Conservation (phyloP, 1,284 basidiomycete species). For the Irpex lacteus region DNA sequence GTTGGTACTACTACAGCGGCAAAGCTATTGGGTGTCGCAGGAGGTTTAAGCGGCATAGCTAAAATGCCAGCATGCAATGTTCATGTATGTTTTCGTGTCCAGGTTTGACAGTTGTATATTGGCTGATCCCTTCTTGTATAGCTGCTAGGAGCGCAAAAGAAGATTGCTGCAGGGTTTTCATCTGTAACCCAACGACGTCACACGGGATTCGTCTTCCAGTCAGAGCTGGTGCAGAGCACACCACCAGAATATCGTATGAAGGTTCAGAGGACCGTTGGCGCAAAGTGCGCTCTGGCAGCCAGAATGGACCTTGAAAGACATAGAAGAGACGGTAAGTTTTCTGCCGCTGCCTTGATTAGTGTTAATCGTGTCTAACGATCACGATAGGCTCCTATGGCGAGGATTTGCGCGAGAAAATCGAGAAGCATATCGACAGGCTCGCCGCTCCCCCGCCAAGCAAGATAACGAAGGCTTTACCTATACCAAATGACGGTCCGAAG, state of each 20-base stretch:
- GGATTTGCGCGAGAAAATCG: slow-evolving; percentile 80
- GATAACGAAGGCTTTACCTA: slow-evolving; percentile 92
- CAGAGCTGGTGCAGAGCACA: slow-evolving; percentile 80
- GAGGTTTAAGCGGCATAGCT: slow-evolving; percentile 85
- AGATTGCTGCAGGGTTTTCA: slow-evolving; percentile 86
- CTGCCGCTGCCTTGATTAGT: neutral
- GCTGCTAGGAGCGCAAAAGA: slow-evolving; percentile 93
- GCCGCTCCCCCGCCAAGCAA: slow-evolving; percentile 94
- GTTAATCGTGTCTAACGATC: neutral
- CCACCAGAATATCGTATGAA: slow-evolving; percentile 92
- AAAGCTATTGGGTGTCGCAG: slow-evolving; percentile 96
- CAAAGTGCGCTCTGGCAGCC: slow-evolving; percentile 88
- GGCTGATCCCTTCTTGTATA: slow-evolving; percentile 28
- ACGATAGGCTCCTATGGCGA: slow-evolving; percentile 74
- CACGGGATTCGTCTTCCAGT: slow-evolving; percentile 96
- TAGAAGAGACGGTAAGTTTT: slow-evolving; percentile 62
- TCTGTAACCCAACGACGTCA: slow-evolving; percentile 82
- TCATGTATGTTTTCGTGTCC: slow-evolving; percentile 59
- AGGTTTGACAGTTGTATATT: slow-evolving; percentile 2
- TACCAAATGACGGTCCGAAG: slow-evolving; percentile 94
- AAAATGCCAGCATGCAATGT: slow-evolving; percentile 98
- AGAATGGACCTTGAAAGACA: slow-evolving; percentile 88
- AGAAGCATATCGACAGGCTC: slow-evolving; percentile 89
- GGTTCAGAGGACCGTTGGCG: slow-evolving; percentile 90
- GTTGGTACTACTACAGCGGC: slow-evolving; percentile 98